Evolutionary conservation across 1,284 basidiomycete species (phyloP), one percentile per base, ranked within the genome.

Genomic region (Pisolithus thermaeus): DNA sequence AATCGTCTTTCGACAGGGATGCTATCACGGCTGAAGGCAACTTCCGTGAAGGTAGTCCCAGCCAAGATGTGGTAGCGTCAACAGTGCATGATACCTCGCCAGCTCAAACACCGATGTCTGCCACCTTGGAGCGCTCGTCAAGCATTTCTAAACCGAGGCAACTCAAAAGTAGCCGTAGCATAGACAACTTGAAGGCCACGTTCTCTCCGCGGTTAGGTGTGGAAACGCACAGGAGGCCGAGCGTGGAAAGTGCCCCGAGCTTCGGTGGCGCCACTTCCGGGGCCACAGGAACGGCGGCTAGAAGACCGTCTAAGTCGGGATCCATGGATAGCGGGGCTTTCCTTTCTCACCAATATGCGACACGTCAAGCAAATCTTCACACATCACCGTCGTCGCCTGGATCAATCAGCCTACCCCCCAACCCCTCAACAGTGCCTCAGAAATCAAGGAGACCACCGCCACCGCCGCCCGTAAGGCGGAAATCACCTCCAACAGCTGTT

Each of bases 401-500:
- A 11, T 49, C 64, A 42, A 56, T 64, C 20, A 52, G 39, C 47
- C 35, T 49, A 44, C 47, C 51, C 12, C 39, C 64, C n/a, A 53
- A 41, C 25, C 42, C 52, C 8, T 41, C 57, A 16, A 32, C 42
- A 3, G 11, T 47, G 5, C 46, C 49, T 22, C 51, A 50, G n/a
- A 65, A 59, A 43, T 18, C 46, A 44, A 64, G 68, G 23, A 52
- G 68, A 23, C 62, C 65, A 6, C 62, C 78, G 0, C 83, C 83
- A 7, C 73, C 80, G 25, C 81, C 83, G 12, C 78, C 79, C 1
- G 79, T 78, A 58, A 71, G 84, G 40, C 72, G 84, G 57, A 84
- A 83, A 57, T 78, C 84, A 1, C 83, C 84, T 44, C 81, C 84
- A 14, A 71, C 81, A 39, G 84, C 84, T 4, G 67, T 72, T 2